These are phyloP conservation scores for Fusarium beomiforme DNA, from an alignment of 2,329 filamentous ascomycete genomes.

Conservation along the genomic window DNA sequence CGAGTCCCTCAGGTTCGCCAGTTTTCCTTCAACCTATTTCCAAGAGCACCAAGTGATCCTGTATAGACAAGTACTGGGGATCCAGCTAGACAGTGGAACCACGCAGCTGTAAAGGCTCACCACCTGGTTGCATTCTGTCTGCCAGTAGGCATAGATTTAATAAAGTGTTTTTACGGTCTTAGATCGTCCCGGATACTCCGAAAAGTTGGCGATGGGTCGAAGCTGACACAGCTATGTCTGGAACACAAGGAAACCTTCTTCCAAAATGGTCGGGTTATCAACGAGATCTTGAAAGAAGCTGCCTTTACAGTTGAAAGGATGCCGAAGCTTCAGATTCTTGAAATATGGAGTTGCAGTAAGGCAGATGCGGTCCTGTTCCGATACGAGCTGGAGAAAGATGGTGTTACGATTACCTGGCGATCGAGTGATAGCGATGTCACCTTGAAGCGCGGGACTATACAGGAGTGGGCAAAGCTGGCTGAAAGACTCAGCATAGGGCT, in stretches of 20 bases:
- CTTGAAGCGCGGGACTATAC: rapidly evolving
- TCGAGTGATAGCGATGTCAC: rapidly evolving
- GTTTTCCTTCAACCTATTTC: rapidly evolving
- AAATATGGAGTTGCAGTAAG: background rate
- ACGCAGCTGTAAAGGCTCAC: too few relatives aligned
- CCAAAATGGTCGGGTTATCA: background rate
- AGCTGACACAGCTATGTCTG: background rate
- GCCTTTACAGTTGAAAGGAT: rapidly evolving
- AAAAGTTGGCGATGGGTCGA: background rate
- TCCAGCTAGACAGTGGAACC: too few relatives aligned
- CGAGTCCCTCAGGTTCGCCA: background rate
- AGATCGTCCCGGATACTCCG: background rate
- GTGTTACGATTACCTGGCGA: background rate
- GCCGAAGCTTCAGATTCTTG: rapidly evolving
- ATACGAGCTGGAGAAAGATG: background rate
- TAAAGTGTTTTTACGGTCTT: rapidly evolving
- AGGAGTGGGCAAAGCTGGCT: background rate
- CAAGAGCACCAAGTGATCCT: too few relatives aligned
- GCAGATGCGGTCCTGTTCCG: rapidly evolving
- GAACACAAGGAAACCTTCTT: too few relatives aligned
- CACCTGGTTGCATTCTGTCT: background rate
- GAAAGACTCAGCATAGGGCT: rapidly evolving
- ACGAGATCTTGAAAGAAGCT: background rate
- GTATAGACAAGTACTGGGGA: too few relatives aligned
- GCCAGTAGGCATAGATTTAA: rapidly evolving